Base-by-base conservation (phyloP, 2,329 filamentous ascomycete genomes). In the Mollisiaceae sp. region DNA sequence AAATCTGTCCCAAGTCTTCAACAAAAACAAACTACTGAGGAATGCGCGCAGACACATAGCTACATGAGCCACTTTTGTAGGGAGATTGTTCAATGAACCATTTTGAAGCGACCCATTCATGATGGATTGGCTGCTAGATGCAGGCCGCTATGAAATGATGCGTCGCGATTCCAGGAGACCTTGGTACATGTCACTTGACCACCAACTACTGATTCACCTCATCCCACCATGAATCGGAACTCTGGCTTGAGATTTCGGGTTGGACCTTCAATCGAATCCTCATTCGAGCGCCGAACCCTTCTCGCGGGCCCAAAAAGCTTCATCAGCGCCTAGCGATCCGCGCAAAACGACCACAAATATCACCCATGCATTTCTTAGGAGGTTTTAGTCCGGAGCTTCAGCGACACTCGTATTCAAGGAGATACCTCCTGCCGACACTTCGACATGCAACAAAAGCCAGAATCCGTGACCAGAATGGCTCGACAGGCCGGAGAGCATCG, bases 371-470 rank as follows among this genome's bases (percentile, higher is more conserved):
- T 15, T 3, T 41, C 6, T 41, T 18, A 41, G 38, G 38, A 41
- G 11, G 14, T 2, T 43, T 18, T 43, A 15, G 14, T 43, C 41
- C 41, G 41, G 15, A 43, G n/a, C 41, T 18, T 43, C 41, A 43
- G 41, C 41, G 14, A n/a, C n/a, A 18, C 41, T 6, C 41, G 15
- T 18, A 18, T n/a, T 43, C 14, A 43, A 15, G 56, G 56, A 59
- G 56, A 35, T 59, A 20, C 20, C 56, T 59, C 56, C 56, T 59
- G 35, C 9, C 36, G 56, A 41, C 2, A 22, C 8, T 59, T 39
- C 56, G 56, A 59, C 56, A 22, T 39, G 56, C 56, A 59, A 59
- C 56, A 59, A 27, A 43, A 43, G 43, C 14, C n/a, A n/a, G 27
- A 24, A 12, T 36, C 15, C n/a, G n/a, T n/a, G n/a, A n/a, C n/a